Conservation (phyloP, 768 basidiomycete genomes). For the Termitomyces sp. region DNA sequence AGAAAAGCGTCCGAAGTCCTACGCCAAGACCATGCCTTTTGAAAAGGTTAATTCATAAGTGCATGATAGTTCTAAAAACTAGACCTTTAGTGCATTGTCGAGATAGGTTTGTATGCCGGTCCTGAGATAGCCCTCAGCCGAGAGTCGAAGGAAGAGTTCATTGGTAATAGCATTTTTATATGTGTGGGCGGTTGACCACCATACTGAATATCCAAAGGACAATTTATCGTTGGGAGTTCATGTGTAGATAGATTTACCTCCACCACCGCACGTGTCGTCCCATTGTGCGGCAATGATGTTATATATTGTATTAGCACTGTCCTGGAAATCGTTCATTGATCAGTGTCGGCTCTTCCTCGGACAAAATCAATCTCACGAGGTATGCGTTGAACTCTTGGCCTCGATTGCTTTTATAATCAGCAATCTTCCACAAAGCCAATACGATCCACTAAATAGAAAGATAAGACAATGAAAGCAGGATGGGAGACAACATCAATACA, state of each 20-base stretch:
- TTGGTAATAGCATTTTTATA: constrained; percentile 65
- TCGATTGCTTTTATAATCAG: constrained; percentile 41
- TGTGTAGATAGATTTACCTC: constrained; percentile 26
- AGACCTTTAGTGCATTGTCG: constrained; percentile 42
- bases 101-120: constrained; percentile 34
- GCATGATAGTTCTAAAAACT: neutral
- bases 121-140: constrained; percentile 41
- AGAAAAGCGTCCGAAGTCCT: constrained; percentile 9
- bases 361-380: constrained; percentile 16
- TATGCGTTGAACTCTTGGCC: constrained; percentile 27
- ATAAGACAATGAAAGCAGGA: neutral
- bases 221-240: neutral
- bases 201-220: constrained; percentile 27
- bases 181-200: constrained; percentile 50
- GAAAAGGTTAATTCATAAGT: neutral
- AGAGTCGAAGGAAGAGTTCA: constrained; percentile 46
- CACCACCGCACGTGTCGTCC: constrained; percentile 47
- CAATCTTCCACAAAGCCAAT: constrained; percentile 53
- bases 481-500: constrained; percentile 20
- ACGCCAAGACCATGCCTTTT: constrained; percentile 32
- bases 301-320: constrained; percentile 42
- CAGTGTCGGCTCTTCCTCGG: neutral
- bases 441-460: constrained; percentile 42
- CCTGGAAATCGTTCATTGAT: constrained; percentile 22
- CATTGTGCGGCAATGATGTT: constrained; percentile 46